A percentile compares a stretch with the other conserved stretches of the same genome.
Evolutionary conservation across 768 basidiomycete genomes (phyloP).

Genomic region (Termitomyces sp.): DNA sequence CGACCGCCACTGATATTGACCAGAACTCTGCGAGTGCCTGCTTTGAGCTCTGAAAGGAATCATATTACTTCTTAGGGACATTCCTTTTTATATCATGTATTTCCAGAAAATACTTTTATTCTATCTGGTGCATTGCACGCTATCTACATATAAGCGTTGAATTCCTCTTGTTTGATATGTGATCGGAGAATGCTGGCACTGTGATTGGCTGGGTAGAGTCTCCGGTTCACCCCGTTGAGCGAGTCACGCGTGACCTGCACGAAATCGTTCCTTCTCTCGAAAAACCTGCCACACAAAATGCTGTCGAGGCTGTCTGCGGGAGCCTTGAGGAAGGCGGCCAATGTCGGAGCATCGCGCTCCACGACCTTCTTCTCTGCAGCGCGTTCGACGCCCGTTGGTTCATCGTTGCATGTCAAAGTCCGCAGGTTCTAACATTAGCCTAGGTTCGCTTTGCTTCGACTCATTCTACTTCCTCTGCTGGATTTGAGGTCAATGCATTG

Average conservation of each 20-base stretch:
- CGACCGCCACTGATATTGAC: conserved; percentile 2
- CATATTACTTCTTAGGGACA: neutral
- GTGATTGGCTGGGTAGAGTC: conserved; percentile 27
- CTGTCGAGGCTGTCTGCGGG: conserved; percentile 76
- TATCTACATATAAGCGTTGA: neutral
- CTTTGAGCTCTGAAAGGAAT: conserved; percentile 29
- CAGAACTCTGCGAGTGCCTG: conserved; percentile 74
- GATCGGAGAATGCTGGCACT: conserved; percentile 16
- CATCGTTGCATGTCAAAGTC: conserved; percentile 4
- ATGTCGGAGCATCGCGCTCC: conserved; percentile 40
- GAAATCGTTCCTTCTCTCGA: conserved; percentile 29
- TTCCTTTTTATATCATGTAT: conserved; percentile 3
- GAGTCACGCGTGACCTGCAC: conserved; percentile 41
- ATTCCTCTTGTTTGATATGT: neutral
- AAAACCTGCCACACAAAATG: conserved; percentile 61
- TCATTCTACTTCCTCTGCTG: conserved; percentile 45
- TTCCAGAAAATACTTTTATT: conserved; percentile 1
- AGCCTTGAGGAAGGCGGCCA: conserved; percentile 56
- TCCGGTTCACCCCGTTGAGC: conserved; percentile 45
- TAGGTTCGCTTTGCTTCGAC: conserved; percentile 74
- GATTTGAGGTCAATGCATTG: conserved; percentile 53
- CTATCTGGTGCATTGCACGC: neutral
- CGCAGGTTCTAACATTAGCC: conserved; percentile 13
- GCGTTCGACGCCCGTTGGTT: conserved; percentile 46
- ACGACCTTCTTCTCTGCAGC: conserved; percentile 32